phyloP scores from a whole-genome alignment of 345 rosid species.

The Brassica cretica region DNA sequence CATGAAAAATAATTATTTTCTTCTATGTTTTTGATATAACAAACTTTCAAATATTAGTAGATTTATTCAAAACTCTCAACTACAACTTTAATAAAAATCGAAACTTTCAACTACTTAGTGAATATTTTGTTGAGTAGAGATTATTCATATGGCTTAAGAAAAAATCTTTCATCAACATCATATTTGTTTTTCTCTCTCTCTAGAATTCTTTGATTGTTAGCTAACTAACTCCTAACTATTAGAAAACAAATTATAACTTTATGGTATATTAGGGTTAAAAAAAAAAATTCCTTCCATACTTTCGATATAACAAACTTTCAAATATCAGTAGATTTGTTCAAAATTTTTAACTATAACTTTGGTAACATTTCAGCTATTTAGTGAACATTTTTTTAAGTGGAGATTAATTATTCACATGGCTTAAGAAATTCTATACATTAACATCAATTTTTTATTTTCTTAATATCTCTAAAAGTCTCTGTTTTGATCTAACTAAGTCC shows the following conservation, averaged over 20 bases:
- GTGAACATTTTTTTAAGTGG: too few relatives aligned
- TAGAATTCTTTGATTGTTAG: background rate
- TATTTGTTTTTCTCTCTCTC: background rate
- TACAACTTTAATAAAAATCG: background rate
- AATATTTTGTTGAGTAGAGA: constrained; percentile 26
- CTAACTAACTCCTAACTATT: background rate
- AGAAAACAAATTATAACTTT: background rate
- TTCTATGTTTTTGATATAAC: too few relatives aligned
- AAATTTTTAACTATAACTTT: background rate
- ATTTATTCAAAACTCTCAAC: background rate
- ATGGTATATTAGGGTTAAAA: too few relatives aligned
- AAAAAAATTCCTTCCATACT: background rate
- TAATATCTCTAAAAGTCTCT: too few relatives aligned
- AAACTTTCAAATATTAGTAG: background rate
- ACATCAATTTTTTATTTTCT: too few relatives aligned
- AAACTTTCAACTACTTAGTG: background rate
- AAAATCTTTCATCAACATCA: background rate
- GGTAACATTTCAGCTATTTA: too few relatives aligned
- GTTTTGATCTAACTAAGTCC: too few relatives aligned
- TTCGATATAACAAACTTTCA: background rate
- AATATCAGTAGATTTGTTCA: background rate
- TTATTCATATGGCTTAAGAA: constrained; percentile 11
- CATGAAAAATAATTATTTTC: too few relatives aligned
- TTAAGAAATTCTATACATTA: too few relatives aligned
- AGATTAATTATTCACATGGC: too few relatives aligned